A percentile compares a stretch with the other conserved stretches of the same genome.
Conservation (phyloP, 345 rosid species). For the Balakata baccata region DNA sequence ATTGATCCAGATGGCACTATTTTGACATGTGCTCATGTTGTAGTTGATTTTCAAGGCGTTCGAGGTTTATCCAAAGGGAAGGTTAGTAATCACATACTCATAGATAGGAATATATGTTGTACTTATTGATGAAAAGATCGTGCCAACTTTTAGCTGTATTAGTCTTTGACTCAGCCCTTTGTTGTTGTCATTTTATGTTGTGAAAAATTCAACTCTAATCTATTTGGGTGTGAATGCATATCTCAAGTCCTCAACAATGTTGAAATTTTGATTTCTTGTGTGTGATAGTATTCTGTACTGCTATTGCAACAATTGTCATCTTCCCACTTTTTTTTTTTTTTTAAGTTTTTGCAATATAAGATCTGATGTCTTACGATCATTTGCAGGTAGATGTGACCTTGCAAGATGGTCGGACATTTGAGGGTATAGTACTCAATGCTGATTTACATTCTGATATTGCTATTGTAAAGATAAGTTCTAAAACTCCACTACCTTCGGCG, state of each 20-base stretch:
- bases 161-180: not conserved
- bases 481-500: constrained; percentile 74
- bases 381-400: constrained; percentile 81
- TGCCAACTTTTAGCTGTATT: not conserved
- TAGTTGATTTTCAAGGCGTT: constrained; percentile 55
- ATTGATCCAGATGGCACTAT: constrained; percentile 79
- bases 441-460: constrained; percentile 96
- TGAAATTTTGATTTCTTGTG: not conserved
- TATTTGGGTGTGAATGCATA: not conserved
- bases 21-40: constrained; percentile 89
- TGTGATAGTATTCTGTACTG: not conserved
- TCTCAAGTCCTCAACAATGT: not conserved
- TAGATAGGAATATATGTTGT: not conserved
- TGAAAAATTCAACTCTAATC: not conserved
- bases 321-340: not conserved
- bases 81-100: constrained; percentile 35
- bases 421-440: constrained; percentile 70
- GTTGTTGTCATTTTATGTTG: not conserved
- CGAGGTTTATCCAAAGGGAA: constrained; percentile 54
- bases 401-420: constrained; percentile 90
- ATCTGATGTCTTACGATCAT: not conserved
- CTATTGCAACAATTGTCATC: not conserved
- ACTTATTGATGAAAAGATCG: not conserved
- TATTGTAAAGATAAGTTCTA: constrained; percentile 75
- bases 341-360: not conserved